Evolutionary conservation across 805 yeast species (phyloP).

Genomic region (Naumovozyma baii): DNA sequence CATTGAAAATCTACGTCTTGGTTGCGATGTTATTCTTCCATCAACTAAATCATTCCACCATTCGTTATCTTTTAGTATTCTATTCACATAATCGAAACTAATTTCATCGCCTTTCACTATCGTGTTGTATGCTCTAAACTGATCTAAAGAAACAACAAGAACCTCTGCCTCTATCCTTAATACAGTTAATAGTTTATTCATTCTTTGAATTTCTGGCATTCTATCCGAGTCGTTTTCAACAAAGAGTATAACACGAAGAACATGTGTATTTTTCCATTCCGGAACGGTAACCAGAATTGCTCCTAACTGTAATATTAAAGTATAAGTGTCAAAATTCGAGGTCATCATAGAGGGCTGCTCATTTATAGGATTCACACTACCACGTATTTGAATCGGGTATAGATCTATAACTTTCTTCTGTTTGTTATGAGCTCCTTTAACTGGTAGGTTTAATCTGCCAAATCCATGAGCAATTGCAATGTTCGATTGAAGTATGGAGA

Average conservation of each 20-base stretch:
- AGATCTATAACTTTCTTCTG: slow-evolving; percentile 62
- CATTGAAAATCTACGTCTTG: slow-evolving; percentile 24
- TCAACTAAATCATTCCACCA: slow-evolving; percentile 77
- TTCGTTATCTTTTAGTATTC: slow-evolving; percentile 46
- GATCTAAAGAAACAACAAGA: slow-evolving; percentile 57
- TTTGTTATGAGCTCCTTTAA: slow-evolving; percentile 23
- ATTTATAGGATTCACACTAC: slow-evolving; percentile 39
- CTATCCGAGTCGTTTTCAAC: slow-evolving; percentile 71
- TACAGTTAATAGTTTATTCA: slow-evolving; percentile 55
- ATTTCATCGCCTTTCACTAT: slow-evolving; percentile 59
- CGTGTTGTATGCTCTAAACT: slow-evolving; percentile 57
- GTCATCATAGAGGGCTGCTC: slow-evolving; percentile 43
- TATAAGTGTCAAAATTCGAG: slow-evolving; percentile 92
- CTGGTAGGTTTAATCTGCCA: slow-evolving; percentile 54
- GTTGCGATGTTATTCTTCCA: slow-evolving; percentile 38
- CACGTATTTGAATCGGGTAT: slow-evolving; percentile 96
- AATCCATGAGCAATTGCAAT: slow-evolving; percentile 93
- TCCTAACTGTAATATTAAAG: slow-evolving; percentile 85
- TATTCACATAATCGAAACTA: slow-evolving; percentile 39
- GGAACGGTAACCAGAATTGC: slow-evolving; percentile 90
- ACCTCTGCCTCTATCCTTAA: slow-evolving; percentile 77
- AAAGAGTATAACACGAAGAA: slow-evolving; percentile 74
- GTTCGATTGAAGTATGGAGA: slow-evolving; percentile 78
- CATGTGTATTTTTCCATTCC: slow-evolving; percentile 75
- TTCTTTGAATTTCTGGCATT: slow-evolving; percentile 55